phyloP scores from a whole-genome alignment of 805 yeast genomes.

The Metschnikowia orientalis region DNA sequence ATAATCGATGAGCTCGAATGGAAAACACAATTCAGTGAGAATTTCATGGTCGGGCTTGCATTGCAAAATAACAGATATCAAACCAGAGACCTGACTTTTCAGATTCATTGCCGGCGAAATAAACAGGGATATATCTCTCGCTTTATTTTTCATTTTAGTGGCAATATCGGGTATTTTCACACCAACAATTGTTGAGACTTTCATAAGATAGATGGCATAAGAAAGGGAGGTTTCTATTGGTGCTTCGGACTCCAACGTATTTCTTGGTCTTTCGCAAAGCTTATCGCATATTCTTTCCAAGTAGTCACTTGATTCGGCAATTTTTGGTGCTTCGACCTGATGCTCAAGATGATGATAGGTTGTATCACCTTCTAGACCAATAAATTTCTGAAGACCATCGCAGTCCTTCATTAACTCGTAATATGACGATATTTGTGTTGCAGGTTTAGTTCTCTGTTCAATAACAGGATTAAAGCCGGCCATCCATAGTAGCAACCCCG shows the following conservation, averaged over 20 bases:
- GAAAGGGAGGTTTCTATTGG: constrained; percentile 1
- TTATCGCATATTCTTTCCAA: background rate
- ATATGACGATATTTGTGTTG: too few species aligned
- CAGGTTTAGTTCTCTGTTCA: too few species aligned
- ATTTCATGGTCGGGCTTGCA: constrained; percentile 2
- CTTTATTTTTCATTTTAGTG: constrained; percentile 4
- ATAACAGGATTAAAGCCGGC: too few species aligned
- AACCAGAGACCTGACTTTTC: constrained; percentile 7
- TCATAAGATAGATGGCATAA: constrained; percentile 2
- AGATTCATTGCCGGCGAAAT: constrained; percentile 8
- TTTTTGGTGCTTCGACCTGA: background rate
- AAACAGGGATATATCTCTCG: constrained; percentile 8
- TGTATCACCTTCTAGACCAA: constrained; percentile 2
- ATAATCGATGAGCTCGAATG: constrained; percentile 14
- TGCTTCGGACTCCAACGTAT: background rate
- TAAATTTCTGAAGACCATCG: constrained; percentile 7
- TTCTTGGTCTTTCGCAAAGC: constrained; percentile 1
- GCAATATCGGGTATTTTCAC: background rate
- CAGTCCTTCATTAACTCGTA: constrained; percentile 8
- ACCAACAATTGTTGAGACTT: constrained; percentile 1
- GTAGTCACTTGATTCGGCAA: constrained; percentile 3
- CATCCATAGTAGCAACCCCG: too few species aligned
- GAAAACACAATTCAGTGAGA: constrained; percentile 10
- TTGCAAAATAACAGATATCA: constrained; percentile 2
- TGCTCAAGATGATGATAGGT: background rate